Evolutionary conservation across 2,329 filamentous ascomycete species (phyloP).

Genomic region (Fusarium coicis): DNA sequence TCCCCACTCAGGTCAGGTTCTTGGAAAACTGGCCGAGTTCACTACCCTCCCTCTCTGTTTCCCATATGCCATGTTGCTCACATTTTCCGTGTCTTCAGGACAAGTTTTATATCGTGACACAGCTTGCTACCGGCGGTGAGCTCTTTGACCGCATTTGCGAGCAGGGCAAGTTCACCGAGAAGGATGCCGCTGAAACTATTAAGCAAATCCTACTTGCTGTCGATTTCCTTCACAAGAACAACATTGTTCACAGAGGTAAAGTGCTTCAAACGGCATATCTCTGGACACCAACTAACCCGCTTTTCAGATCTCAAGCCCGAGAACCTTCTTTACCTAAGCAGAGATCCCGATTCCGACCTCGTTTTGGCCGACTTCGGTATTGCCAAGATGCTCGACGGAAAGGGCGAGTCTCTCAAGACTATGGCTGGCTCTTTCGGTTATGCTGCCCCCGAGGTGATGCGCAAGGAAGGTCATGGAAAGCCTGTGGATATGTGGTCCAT

Average conservation of each 20-base stretch:
- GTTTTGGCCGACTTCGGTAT: slow-evolving; percentile 98
- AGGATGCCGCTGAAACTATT: slow-evolving; percentile 96
- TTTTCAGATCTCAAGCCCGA: slow-evolving; percentile 91
- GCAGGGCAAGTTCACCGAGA: slow-evolving; percentile 97
- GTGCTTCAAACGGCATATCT: background rate
- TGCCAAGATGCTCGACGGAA: slow-evolving; percentile 94
- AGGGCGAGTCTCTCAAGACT: slow-evolving; percentile 91
- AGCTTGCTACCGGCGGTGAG: slow-evolving; percentile 94
- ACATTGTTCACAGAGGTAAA: slow-evolving; percentile 93
- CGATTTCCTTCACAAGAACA: slow-evolving; percentile 91
- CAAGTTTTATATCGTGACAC: slow-evolving; percentile 99
- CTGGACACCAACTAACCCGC: slow-evolving; percentile 7
- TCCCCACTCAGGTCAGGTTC: background rate
- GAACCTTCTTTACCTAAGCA: slow-evolving; percentile 93
- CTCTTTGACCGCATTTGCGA: slow-evolving; percentile 98
- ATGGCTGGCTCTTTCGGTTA: slow-evolving; percentile 99
- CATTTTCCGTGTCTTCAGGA: slow-evolving; percentile 66
- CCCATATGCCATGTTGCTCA: slow-evolving; percentile 17
- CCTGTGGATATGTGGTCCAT: slow-evolving; percentile 99
- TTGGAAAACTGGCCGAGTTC: background rate
- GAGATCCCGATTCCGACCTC: slow-evolving; percentile 79
- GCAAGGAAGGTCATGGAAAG: slow-evolving; percentile 97
- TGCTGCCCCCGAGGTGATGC: slow-evolving; percentile 97
- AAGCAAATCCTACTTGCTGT: slow-evolving; percentile 93
- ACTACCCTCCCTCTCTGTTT: slow-evolving; percentile 1